A percentile compares a stretch with the other conserved stretches of the same genome.
Conservation (phyloP, 441 rosid genomes). For the Manihot esculenta region DNA sequence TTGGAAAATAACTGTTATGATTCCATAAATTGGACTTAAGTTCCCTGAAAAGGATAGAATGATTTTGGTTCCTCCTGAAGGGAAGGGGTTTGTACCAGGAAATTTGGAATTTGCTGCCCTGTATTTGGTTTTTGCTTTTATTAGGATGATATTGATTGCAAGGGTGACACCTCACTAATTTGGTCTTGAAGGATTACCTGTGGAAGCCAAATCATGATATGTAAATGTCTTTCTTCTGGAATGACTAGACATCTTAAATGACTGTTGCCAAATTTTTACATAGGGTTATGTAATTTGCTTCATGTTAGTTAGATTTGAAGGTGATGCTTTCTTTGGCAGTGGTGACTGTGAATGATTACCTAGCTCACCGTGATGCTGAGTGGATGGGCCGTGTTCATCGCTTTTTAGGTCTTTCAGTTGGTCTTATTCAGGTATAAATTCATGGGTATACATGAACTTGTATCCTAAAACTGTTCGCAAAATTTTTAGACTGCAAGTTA, state of each 20-base stretch:
- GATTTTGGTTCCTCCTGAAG: neutral
- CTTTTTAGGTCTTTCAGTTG: slow-evolving; percentile 92
- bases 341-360: slow-evolving; percentile 95
- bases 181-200: neutral
- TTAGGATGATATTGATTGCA: neutral
- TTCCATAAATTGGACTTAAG: too few relatives aligned
- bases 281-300: neutral
- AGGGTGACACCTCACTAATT: neutral
- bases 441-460: slow-evolving; percentile 5
- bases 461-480: neutral
- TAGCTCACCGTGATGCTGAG: slow-evolving; percentile 98
- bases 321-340: slow-evolving; percentile 48
- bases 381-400: slow-evolving; percentile 99
- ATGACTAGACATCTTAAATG: neutral
- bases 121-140: neutral
- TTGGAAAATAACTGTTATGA: too few relatives aligned
- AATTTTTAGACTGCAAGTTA: neutral
- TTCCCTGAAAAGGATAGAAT: neutral
- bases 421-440: slow-evolving; percentile 79
- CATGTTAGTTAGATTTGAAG: slow-evolving; percentile 16
- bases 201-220: neutral
- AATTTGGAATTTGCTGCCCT: neutral
- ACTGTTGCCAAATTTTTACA: neutral
- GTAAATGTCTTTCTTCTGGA: neutral
- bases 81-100: neutral